phyloP scores from a whole-genome alignment of 108 stramenopile genomes.

The Stephanodiscus triporus region DNA sequence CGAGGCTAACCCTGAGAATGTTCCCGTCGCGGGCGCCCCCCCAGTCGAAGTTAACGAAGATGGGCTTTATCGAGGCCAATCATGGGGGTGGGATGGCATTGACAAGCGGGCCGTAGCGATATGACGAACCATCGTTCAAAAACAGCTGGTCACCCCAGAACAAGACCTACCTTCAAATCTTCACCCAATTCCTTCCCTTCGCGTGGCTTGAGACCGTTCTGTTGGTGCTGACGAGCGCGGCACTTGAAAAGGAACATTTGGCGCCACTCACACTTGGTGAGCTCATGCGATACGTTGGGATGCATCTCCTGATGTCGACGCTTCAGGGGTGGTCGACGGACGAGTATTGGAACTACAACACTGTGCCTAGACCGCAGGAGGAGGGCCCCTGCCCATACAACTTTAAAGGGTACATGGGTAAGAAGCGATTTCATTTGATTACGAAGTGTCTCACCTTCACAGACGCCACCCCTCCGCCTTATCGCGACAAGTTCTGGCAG shows the following conservation, averaged over 20 bases:
- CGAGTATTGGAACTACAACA: background rate
- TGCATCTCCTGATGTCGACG: background rate
- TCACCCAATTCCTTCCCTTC: background rate
- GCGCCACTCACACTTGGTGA: background rate
- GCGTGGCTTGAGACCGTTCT: background rate
- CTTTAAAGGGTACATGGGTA: constrained; percentile 23
- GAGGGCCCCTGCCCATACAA: background rate
- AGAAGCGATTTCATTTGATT: constrained; percentile 31
- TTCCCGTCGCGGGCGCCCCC: background rate
- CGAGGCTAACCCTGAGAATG: background rate
- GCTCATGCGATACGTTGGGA: background rate
- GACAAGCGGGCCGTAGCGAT: background rate
- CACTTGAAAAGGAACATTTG: background rate
- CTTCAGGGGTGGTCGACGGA: background rate
- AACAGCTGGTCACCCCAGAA: background rate
- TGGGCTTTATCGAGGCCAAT: background rate
- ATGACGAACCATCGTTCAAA: background rate
- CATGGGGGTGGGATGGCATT: background rate
- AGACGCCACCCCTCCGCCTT: constrained; percentile 8
- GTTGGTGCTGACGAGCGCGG: background rate
- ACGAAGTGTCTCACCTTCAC: constrained; percentile 14
- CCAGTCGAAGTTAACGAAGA: background rate
- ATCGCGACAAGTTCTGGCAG: constrained; percentile 21
- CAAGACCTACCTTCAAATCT: background rate
- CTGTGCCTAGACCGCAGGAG: background rate